Evolutionary conservation across 306 rosid species (phyloP).

Genomic region (Vicia villosa): DNA sequence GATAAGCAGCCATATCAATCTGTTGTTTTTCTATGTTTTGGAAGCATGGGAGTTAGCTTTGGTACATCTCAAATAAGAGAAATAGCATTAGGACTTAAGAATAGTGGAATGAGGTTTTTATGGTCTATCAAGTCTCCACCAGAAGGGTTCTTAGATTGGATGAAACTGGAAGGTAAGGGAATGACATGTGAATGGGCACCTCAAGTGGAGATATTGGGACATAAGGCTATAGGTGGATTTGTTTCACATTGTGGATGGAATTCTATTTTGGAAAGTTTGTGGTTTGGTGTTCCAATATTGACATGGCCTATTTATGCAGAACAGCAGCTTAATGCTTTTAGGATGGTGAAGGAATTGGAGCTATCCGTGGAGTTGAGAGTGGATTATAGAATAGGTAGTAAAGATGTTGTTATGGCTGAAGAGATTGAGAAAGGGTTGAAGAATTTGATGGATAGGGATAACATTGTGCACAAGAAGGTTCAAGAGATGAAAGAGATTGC

Average conservation of each 20-base stretch:
- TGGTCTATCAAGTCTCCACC: no score
- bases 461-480: constrained; percentile 59
- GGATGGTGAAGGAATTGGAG: constrained; percentile 48
- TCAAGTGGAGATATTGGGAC: constrained; percentile 56
- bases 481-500: constrained; percentile 52
- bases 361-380: constrained; percentile 51
- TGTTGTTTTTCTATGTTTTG: no score
- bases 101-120: no score
- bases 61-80: no score
- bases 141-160: constrained; percentile 62
- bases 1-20: constrained; percentile 53
- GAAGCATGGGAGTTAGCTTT: no score
- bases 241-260: constrained; percentile 80
- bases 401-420: constrained; percentile 50
- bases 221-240: constrained; percentile 56
- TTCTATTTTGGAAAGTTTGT: constrained; percentile 64
- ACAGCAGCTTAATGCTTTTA: constrained; percentile 60
- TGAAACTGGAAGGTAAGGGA: constrained; percentile 48
- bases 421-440: constrained; percentile 54
- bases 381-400: constrained; percentile 41
- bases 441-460: constrained; percentile 53
- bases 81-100: no score
- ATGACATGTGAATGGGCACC: constrained; percentile 69
- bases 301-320: no score
- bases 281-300: constrained; percentile 79